Evolutionary conservation across 352 stramenopile genomes (phyloP), one percentile per base, ranked within the genome.

Genomic region (Blastocystis sp.): DNA sequence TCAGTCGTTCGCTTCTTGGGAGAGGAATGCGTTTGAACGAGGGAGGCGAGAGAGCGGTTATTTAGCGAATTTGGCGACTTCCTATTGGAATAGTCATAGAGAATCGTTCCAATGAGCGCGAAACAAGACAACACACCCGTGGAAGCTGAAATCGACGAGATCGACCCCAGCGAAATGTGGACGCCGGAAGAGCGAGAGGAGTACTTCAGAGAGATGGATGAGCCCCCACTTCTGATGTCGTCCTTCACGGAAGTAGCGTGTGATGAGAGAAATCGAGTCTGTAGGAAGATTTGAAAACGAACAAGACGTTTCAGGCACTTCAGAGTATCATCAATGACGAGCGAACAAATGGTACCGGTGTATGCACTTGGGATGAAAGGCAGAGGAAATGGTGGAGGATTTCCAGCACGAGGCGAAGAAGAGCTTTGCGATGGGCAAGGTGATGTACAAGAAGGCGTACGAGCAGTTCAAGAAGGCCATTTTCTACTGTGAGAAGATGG

Each of bases 351-450:
- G 63, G 63, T 73, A 27, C 7, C 7, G 7, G 32, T 27, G 29
- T 14, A 14, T 73, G 11, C 3, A 7, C 18, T n/a, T 40, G 0
- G 11, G 34, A 8, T 73, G 36, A 65, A 16, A 9, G 21, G 63
- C 48, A 73, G 63, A 73, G 63, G 63, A 73, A 51, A 73, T 73
- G 63, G 63, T 73, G 21, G 63, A 73, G 27, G 63, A 73, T 51
- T 73, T 54, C 63, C 63, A 73, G 42, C 63, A 73, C 4, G 63
- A 73, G 42, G 63, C 63, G 63, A 73, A 73, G 42, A 48, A 53
- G 32, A 73, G 63, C 27, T 73, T 73, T 51, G 63, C 63, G 0
- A 73, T 53, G 27, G 63, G 63, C 0, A 44, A 16, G 6, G 34
- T 24, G 24, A 73, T 73, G 63, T 73, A 73, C 27, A 73, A 48